Evolutionary conservation across 2,329 filamentous ascomycete genomes (phyloP), one percentile per base, ranked within the genome.

Genomic region (Cucurbitaria berberidis): DNA sequence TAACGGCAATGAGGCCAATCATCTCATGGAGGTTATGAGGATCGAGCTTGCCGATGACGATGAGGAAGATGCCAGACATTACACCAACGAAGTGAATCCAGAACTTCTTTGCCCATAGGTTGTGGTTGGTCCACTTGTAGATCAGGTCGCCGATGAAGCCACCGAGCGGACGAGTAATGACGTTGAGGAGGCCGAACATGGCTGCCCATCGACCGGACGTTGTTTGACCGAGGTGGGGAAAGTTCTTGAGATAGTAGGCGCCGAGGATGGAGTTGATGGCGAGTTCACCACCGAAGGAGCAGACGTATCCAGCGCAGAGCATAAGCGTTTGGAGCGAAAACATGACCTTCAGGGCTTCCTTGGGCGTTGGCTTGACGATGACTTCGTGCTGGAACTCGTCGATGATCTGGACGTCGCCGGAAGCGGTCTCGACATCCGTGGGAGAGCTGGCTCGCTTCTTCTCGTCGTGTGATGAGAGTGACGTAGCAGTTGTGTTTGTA

Each of bases 151-250:
- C 78, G 11, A 85, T 67, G 41, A 85, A 77, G 44, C 89, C 89
- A 42, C 89, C 88, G 0, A 87, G 73, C 0, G 89, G 88, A 1
- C 89, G 81, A 34, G 84, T 87, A 48, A 86, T 70, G 47, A 90
- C 75, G 77, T 91, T 91, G 61, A 91, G 81, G 48, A 91, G 86
- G 22, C 88, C 89, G 70, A 90, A 91, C 80, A 90, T 89, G 60
- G 89, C 83, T 1, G 88, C 88, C 82, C 87, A 86, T 51, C 80
- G 78, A 5, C 84, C 84, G 0, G 81, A 78, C 26, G 76, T 74
- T 8, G 84, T 85, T 50, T 86, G 82, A 11, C 77, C 76, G 51
- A 86, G 80, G 10, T 72, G 63, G 0, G 78, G 78, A 73, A 87
- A 86, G 60, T 84, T 83, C 43, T 79, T 72, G 26, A 77, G 70